phyloP scores from a whole-genome alignment of 225 moss, liverwort and hornwort genomes.

The Pseudoscleropodium purum region DNA sequence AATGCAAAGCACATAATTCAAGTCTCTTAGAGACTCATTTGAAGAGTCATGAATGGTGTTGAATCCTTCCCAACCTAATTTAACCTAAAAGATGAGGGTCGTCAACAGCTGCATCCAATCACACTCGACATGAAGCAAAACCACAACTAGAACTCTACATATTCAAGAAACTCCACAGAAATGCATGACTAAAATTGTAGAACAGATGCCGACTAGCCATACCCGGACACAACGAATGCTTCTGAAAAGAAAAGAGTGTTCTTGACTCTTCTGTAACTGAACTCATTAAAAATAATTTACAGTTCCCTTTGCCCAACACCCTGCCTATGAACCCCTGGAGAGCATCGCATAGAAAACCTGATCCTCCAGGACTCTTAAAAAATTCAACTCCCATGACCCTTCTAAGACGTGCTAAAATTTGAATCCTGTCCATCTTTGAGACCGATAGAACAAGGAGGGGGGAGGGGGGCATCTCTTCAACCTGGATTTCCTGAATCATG shows the following conservation, averaged over 20 bases:
- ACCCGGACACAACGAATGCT: background rate
- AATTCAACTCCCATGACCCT: background rate
- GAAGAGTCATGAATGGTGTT: background rate
- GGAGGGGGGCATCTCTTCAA: background rate
- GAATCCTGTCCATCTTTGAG: background rate
- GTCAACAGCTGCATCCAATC: background rate
- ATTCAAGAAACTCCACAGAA: background rate
- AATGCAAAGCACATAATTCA: background rate
- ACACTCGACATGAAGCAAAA: background rate
- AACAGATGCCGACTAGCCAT: background rate
- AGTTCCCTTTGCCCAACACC: background rate
- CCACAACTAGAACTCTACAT: background rate
- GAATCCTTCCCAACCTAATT: background rate
- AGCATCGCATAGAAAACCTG: background rate
- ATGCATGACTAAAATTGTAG: background rate
- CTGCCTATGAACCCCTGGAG: background rate
- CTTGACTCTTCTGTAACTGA: background rate
- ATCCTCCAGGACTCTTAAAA: background rate
- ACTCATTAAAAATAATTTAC: constrained; percentile 13
- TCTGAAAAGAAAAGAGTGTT: background rate
- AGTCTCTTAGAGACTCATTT: background rate
- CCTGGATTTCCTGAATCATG: background rate
- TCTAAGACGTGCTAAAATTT: background rate
- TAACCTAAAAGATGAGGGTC: background rate
- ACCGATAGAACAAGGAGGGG: background rate